These are phyloP conservation scores for Sphaerulina populicola DNA, from an alignment of 2,329 filamentous ascomycete genomes.

Conservation along the genomic window DNA sequence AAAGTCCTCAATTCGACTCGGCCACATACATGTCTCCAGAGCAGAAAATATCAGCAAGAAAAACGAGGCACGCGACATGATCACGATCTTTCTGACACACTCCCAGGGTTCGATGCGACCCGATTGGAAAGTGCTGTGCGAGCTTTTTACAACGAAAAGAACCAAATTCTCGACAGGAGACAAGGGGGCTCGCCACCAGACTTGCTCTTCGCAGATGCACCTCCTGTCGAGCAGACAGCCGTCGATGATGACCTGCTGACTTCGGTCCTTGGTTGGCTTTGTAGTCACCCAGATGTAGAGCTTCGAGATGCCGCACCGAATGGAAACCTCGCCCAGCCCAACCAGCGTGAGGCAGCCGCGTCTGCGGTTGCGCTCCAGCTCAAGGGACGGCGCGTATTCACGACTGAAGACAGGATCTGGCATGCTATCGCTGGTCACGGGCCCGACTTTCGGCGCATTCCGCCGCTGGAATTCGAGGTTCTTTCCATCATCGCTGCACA, in stretches of 20 bases:
- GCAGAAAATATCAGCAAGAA: background rate
- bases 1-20: conserved; percentile 9
- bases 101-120: conserved; percentile 34
- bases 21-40: background rate
- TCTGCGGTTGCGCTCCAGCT: conserved; percentile 6
- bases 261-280: conserved; percentile 52
- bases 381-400: conserved; percentile 37
- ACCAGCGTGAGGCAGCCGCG: conserved; percentile 12
- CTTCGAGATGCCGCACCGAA: conserved; percentile 34
- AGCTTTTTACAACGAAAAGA: conserved; percentile 32
- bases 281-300: conserved; percentile 48
- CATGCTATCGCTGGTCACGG: conserved; percentile 53
- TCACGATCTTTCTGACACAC: background rate
- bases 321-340: conserved; percentile 35
- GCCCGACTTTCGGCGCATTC: conserved; percentile 47
- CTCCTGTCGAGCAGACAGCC: conserved; percentile 16
- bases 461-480: conserved; percentile 48
- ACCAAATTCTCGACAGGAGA: background rate
- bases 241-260: conserved; percentile 47
- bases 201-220: conserved; percentile 24
- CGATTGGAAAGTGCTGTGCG: conserved; percentile 36
- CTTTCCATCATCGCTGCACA: conserved; percentile 52
- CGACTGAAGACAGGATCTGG: conserved; percentile 52
- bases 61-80: background rate
- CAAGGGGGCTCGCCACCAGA: conserved; percentile 9